Evolutionary conservation across 495 filamentous ascomycete genomes (phyloP).

Genomic region (Apiosordaria backusii): DNA sequence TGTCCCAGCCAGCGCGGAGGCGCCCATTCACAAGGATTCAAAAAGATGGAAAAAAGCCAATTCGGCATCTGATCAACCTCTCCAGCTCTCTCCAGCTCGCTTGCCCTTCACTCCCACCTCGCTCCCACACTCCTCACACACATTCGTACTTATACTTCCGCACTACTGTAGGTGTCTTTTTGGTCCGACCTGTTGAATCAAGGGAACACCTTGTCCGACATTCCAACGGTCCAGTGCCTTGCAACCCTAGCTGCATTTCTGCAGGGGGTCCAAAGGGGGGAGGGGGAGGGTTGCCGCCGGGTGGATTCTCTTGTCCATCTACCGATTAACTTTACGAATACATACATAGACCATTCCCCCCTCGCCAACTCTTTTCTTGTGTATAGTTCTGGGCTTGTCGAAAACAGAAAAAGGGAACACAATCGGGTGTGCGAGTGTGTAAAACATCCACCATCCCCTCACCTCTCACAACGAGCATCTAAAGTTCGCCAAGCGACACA

Average conservation of each 20-base stretch:
- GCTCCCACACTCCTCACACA: slow-evolving; percentile 1
- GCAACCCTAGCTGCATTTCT: slow-evolving; percentile 14
- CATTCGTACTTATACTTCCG: neutral
- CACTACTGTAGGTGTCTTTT: neutral
- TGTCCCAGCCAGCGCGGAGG: neutral
- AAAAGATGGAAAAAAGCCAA: neutral
- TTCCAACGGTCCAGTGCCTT: slow-evolving; percentile 16
- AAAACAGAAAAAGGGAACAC: too few relatives aligned
- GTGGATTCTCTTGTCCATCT: neutral
- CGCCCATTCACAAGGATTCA: neutral
- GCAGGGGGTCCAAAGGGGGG: neutral
- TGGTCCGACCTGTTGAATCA: neutral
- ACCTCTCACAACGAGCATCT: neutral
- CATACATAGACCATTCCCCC: neutral
- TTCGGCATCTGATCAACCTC: slow-evolving; percentile 15
- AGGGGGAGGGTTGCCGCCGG: neutral
- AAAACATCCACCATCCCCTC: too few relatives aligned
- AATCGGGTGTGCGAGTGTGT: too few relatives aligned
- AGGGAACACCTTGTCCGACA: neutral
- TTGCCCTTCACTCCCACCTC: neutral
- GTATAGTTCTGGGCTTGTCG: neutral
- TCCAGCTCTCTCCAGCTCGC: neutral
- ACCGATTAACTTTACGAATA: neutral
- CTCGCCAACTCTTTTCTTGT: neutral
- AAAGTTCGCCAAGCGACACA: neutral